Base-by-base conservation (phyloP, 2,329 filamentous ascomycete species). In the Penicillium glabrum region DNA sequence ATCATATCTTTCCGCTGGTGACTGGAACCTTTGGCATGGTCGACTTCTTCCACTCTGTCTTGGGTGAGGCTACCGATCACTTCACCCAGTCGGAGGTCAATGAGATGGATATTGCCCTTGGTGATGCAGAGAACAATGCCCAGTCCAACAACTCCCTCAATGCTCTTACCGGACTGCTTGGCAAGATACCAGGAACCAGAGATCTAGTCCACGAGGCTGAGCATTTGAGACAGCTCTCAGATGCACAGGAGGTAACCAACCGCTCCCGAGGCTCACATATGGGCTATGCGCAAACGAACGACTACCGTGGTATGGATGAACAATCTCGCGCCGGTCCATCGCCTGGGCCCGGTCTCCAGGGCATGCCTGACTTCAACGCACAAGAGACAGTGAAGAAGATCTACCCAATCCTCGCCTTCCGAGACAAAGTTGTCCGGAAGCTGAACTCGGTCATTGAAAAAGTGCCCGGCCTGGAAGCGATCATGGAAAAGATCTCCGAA, bases 401-500 rank as follows among this genome's bases (percentile, higher is more conserved):
- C 63, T 98, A 98, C 69, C 95, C 95, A 1, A 96, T 99, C 58
- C 83, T 99, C 0, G 84, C 90, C 58, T 99, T 98, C 80, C 86
- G 93, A 58, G 95, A 99, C 79, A 95, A 89, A 69, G 92, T 99
- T 53, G 93, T 97, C 50, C 91, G 91, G 65, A 85, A 88, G 41
- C 92, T 99, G 73, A 91, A 87, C 69, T 84, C 86, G 39, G 75
- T 92, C 51, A 91, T 98, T 63, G 87, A 92, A 67, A 97, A 96
- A 79, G 89, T 99, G 39, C 95, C 95, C 0, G 93, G 93, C 0
- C 82, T 99, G 4, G 91, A 96, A 75, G 79, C 88, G 59, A 80
- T 97, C n/a, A 86, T 98, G 23, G 93, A 98, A 62, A 93, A 91
- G 67, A 96, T 99, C 67, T 91, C 89, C 54, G 95, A 99, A 77